phyloP scores from a whole-genome alignment of 345 rosid species.

The Bruguiera sexangula region DNA sequence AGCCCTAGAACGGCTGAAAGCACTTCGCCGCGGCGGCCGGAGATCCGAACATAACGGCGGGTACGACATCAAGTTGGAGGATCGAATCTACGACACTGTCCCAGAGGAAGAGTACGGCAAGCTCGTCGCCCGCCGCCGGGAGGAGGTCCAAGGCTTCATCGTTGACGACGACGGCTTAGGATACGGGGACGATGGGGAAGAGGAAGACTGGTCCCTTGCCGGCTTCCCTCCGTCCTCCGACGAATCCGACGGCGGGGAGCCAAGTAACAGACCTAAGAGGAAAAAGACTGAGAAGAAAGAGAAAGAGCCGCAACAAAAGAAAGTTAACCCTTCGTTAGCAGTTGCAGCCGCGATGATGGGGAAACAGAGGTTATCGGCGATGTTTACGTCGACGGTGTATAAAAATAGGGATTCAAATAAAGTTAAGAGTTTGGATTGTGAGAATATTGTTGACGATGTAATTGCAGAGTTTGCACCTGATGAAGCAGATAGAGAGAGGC shows the following conservation, averaged over 20 bases:
- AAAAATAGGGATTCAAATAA: constrained; percentile 65
- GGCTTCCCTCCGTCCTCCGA: constrained; percentile 58
- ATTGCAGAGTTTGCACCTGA: constrained; percentile 82
- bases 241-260: constrained; percentile 49
- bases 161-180: constrained; percentile 79
- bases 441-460: constrained; percentile 71
- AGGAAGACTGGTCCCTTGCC: constrained; percentile 83
- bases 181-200: constrained; percentile 78
- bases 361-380: constrained; percentile 72
- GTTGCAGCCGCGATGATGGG: constrained; percentile 89
- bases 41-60: constrained; percentile 54
- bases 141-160: constrained; percentile 73
- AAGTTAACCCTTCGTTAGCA: constrained; percentile 50
- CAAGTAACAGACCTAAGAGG: constrained; percentile 30
- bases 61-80: constrained; percentile 58
- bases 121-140: constrained; percentile 68
- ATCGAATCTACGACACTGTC: constrained; percentile 74
- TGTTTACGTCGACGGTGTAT: constrained; percentile 74
- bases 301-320: constrained; percentile 38
- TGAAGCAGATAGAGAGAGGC: constrained; percentile 60
- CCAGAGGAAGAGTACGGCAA: constrained; percentile 72
- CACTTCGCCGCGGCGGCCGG: constrained; percentile 67
- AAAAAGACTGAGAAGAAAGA: constrained; percentile 51
- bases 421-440: constrained; percentile 43
- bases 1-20: constrained; percentile 71